phyloP scores from a whole-genome alignment of 1,139 yeast species.

The Saccharomyces hybrid region DNA sequence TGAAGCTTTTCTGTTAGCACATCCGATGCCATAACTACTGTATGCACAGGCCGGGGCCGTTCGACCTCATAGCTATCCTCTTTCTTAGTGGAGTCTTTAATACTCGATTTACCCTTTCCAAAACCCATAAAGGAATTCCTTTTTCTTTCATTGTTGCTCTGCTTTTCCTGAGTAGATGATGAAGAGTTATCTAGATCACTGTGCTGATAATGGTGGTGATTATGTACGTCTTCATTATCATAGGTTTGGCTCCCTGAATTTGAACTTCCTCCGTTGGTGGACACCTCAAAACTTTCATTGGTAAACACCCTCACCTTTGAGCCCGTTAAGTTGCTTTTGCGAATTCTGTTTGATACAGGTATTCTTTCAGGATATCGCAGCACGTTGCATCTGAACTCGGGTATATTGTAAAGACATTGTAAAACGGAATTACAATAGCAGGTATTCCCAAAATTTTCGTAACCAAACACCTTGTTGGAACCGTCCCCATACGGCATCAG shows the following conservation, averaged over 20 bases:
- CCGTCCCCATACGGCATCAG: neutral
- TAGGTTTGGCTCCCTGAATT: neutral
- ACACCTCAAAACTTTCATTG: slow-evolving; percentile 22
- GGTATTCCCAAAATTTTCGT: no score
- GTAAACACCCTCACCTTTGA: slow-evolving; percentile 42
- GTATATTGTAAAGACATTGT: no score
- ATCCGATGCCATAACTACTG: slow-evolving; percentile 22
- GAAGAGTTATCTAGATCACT: neutral
- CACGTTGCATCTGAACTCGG: slow-evolving; percentile 57
- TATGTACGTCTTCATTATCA: slow-evolving; percentile 1
- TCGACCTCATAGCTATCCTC: neutral
- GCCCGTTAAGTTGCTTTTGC: slow-evolving; percentile 30
- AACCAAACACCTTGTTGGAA: no score
- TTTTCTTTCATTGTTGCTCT: slow-evolving; percentile 12
- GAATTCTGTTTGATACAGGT: slow-evolving; percentile 1
- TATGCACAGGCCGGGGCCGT: slow-evolving; percentile 12
- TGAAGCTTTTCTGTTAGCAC: slow-evolving; percentile 25
- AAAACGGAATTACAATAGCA: no score
- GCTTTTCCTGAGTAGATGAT: slow-evolving; percentile 3
- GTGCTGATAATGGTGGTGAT: neutral
- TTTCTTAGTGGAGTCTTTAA: slow-evolving; percentile 8
- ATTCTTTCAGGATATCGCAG: slow-evolving; percentile 38
- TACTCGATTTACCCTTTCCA: slow-evolving; percentile 10
- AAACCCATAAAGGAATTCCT: slow-evolving; percentile 23
- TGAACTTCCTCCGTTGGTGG: neutral